These are phyloP conservation scores for Cladophialophora bantiana DNA, from an alignment of 2,329 filamentous ascomycete species.

Conservation along the genomic window DNA sequence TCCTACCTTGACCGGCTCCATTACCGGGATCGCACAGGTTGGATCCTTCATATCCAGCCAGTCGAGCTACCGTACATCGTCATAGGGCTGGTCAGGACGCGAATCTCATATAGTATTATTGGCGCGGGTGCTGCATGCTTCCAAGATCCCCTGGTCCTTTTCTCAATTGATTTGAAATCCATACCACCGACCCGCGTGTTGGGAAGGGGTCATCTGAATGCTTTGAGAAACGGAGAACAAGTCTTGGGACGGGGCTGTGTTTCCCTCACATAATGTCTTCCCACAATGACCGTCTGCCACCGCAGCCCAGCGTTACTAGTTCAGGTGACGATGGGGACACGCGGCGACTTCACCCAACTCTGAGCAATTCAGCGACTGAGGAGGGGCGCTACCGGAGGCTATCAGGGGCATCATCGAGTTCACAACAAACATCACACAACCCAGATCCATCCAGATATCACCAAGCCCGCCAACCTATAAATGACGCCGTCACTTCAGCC, in stretches of 20 bases:
- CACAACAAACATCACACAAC: constrained; percentile 19
- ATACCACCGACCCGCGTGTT: constrained; percentile 1
- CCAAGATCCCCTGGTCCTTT: constrained; percentile 5
- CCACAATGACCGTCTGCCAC: constrained; percentile 23
- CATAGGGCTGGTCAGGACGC: constrained; percentile 20
- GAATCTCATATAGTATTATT: constrained; percentile 8
- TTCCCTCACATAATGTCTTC: constrained; percentile 29
- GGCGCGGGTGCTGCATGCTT: background rate
- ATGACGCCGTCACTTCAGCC: constrained; percentile 64
- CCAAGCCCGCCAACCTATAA: constrained; percentile 55
- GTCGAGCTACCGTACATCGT: background rate
- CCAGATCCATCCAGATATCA: constrained; percentile 31
- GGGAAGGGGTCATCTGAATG: constrained; percentile 25
- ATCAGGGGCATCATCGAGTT: constrained; percentile 22
- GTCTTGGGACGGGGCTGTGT: constrained; percentile 27
- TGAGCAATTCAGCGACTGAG: constrained; percentile 25
- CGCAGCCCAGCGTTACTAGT: constrained; percentile 16
- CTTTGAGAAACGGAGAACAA: constrained; percentile 23
- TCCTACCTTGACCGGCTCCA: constrained; percentile 1
- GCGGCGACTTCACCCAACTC: constrained; percentile 21
- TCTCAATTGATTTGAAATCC: constrained; percentile 24
- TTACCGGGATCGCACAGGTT: background rate
- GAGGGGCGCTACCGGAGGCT: constrained; percentile 17
- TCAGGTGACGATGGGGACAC: constrained; percentile 27
- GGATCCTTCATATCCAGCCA: background rate